Percentiles rank a stretch among this genome's conserved stretches.
Evolutionary conservation across 1,284 basidiomycete genomes (phyloP).

Genomic region (Dichomitus squalens): DNA sequence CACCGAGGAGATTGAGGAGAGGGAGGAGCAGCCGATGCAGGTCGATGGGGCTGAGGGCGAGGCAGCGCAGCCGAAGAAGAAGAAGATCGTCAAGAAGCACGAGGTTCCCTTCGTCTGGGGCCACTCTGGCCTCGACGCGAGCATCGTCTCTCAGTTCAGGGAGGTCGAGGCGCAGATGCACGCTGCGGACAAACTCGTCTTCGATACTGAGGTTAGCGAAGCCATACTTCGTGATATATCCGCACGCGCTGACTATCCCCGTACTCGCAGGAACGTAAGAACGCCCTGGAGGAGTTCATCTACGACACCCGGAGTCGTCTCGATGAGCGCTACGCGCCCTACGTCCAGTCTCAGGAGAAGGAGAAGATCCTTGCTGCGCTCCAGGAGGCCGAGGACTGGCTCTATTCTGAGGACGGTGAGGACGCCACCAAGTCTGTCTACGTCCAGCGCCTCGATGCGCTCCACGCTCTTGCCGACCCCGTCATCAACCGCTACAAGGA

Average conservation of each 20-base stretch:
- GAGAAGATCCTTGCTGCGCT: conserved; percentile 69
- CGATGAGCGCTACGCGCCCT: conserved; percentile 81
- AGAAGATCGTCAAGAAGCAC: conserved; percentile 79
- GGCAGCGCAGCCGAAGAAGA: conserved; percentile 74
- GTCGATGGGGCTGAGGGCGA: conserved; percentile 55
- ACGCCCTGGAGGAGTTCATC: conserved; percentile 96
- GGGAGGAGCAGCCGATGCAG: conserved; percentile 72
- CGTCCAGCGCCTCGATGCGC: conserved; percentile 73
- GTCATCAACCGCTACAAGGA: conserved; percentile 83
- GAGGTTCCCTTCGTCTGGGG: conserved; percentile 73
- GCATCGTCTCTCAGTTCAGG: conserved; percentile 63
- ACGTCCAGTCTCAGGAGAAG: conserved; percentile 77
- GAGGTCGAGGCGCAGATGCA: conserved; percentile 89
- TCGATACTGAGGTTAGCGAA: conserved; percentile 84
- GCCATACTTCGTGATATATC: background rate
- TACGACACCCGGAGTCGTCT: conserved; percentile 93
- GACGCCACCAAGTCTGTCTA: conserved; percentile 82
- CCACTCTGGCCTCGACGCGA: conserved; percentile 64
- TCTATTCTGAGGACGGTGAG: conserved; percentile 94
- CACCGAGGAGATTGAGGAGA: conserved; percentile 82
- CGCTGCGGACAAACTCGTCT: conserved; percentile 89
- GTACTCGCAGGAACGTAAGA: conserved; percentile 81
- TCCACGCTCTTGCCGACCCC: conserved; percentile 85
- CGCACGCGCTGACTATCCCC: conserved; percentile 4
- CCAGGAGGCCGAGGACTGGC: conserved; percentile 88